Evolutionary conservation across 305 asterid species (phyloP).

Genomic region (Stenogyne calaminthoides): DNA sequence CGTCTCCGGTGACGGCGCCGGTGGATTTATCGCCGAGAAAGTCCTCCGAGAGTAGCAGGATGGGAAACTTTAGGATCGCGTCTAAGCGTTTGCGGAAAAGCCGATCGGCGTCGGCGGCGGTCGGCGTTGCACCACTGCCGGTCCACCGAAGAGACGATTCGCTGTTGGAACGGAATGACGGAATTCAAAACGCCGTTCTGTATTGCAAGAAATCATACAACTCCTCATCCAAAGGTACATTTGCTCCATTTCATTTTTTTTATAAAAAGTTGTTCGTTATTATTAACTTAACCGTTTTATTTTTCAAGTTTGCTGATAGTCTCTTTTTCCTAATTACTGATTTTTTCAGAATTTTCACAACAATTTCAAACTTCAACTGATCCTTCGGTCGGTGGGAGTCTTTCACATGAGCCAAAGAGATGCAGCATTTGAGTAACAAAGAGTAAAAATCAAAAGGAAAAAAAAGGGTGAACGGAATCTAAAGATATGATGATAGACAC

Average conservation of each 20-base stretch:
- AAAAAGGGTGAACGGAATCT: not conserved
- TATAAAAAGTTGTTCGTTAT: no score
- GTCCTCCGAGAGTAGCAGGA: constrained; percentile 44
- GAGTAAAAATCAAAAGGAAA: not conserved
- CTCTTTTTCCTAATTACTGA: no score
- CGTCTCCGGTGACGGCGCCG: constrained; percentile 58
- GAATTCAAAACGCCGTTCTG: constrained; percentile 75
- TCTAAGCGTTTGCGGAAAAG: constrained; percentile 61
- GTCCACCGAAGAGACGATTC: constrained; percentile 62
- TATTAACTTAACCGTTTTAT: not conserved
- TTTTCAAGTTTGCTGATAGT: not conserved
- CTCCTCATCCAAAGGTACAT: constrained; percentile 53
- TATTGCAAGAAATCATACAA: constrained; percentile 79
- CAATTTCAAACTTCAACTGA: constrained; percentile 40
- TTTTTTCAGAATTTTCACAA: constrained; percentile 37
- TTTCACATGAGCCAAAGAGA: constrained; percentile 42
- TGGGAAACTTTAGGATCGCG: constrained; percentile 50
- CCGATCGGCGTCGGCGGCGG: constrained; percentile 56
- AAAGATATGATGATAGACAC: not conserved
- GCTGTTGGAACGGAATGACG: constrained; percentile 59
- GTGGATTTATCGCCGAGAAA: constrained; percentile 41
- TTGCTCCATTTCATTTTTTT: not conserved
- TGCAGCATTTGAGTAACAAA: constrained; percentile 49
- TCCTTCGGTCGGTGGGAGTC: constrained; percentile 32
- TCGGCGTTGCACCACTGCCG: constrained; percentile 34